These are phyloP conservation scores for Letharia columbiana DNA, from an alignment of 495 filamentous ascomycete genomes.

Conservation along the genomic window DNA sequence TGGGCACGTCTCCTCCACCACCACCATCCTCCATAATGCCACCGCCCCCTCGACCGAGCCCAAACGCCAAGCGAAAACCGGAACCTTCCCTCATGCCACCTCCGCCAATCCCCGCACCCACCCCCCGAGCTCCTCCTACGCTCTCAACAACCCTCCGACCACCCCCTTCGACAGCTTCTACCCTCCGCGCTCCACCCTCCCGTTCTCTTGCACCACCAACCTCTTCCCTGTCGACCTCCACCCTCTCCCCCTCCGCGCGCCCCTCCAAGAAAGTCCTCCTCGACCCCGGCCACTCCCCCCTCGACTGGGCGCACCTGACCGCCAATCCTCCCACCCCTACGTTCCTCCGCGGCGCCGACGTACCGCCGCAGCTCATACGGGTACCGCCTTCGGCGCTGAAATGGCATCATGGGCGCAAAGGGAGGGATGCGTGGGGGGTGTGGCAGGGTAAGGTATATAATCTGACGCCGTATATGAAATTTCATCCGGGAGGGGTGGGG, in stretches of 20 bases:
- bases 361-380: conserved; percentile 45
- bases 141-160: conserved; percentile 29
- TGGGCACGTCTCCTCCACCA: neutral
- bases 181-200: conserved; percentile 34
- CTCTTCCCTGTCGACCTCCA: conserved; percentile 30
- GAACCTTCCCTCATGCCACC: conserved; percentile 18
- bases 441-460: conserved; percentile 89
- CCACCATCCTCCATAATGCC: neutral
- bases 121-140: conserved; percentile 26
- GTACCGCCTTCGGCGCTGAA: conserved; percentile 76
- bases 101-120: conserved; percentile 25
- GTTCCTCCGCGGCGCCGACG: conserved; percentile 55
- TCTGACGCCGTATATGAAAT: conserved; percentile 78
- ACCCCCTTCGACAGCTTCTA: conserved; percentile 30
- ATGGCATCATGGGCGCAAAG: conserved; percentile 65
- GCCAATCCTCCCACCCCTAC: conserved; percentile 50
- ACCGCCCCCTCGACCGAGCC: neutral
- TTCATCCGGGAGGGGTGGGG: conserved; percentile 84
- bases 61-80: conserved; percentile 10
- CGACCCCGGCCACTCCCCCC: conserved; percentile 77
- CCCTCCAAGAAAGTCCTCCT: conserved; percentile 57
- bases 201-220: conserved; percentile 34
- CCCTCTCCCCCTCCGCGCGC: conserved; percentile 33
- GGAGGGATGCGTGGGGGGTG: conserved; percentile 76
- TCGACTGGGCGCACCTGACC: conserved; percentile 85